Percentiles rank a stretch among this genome's conserved stretches.
These are phyloP conservation scores for Cocos nucifera DNA, from an alignment of 176 grass and related monocot species.

Conservation along the genomic window DNA sequence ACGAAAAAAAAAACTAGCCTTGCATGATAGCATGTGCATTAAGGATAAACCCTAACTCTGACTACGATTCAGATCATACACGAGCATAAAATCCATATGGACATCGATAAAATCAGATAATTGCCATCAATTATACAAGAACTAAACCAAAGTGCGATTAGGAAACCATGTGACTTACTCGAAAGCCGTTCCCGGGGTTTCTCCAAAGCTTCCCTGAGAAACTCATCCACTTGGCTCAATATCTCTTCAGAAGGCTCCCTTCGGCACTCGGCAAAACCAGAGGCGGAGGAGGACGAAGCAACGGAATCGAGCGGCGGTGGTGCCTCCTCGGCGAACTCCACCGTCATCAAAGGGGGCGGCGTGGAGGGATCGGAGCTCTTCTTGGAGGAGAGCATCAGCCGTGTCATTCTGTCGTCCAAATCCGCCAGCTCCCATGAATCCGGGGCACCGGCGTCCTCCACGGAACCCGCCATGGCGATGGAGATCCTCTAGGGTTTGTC, in stretches of 20 bases:
- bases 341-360: no score
- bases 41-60: no score
- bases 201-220: constrained; percentile 86
- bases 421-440: constrained; percentile 96
- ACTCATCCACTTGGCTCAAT: constrained; percentile 66
- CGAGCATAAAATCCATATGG: no score
- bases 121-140: no score
- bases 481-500: constrained; percentile 13
- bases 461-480: constrained; percentile 22
- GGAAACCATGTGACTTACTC: constrained; percentile 24
- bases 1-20: no score
- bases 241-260: constrained; percentile 27
- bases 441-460: constrained; percentile 23
- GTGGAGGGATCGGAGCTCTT: constrained; percentile 8
- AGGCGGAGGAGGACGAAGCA: constrained; percentile 12
- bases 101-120: no score
- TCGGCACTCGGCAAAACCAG: constrained; percentile 18
- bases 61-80: no score
- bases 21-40: no score
- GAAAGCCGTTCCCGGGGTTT: constrained; percentile 84
- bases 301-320: neutral
- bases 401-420: constrained; percentile 61
- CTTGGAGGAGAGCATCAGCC: constrained; percentile 52
- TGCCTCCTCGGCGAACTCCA: neutral
- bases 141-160: neutral